phyloP scores from a whole-genome alignment of 2,329 filamentous ascomycete species.

The Coniella lustricola region DNA sequence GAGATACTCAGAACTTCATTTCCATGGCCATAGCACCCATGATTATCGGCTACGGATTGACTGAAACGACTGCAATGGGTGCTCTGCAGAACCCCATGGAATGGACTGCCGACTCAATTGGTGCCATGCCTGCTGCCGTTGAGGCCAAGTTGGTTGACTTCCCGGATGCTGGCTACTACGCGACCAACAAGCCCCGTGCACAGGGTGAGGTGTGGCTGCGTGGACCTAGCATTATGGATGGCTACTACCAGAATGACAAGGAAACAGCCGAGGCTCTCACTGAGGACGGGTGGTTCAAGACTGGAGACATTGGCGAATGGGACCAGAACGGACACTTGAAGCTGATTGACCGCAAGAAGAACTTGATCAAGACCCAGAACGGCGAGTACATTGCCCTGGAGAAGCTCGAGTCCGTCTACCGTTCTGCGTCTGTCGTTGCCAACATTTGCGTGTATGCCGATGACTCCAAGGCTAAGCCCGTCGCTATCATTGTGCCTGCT shows the following conservation, averaged over 20 bases:
- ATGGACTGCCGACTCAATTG: slow-evolving; percentile 69
- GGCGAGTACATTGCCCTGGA: slow-evolving; percentile 80
- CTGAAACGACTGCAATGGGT: slow-evolving; percentile 75
- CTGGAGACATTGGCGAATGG: slow-evolving; percentile 77
- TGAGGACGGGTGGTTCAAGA: slow-evolving; percentile 79
- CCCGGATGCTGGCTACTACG: slow-evolving; percentile 70
- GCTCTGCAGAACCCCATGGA: slow-evolving; percentile 67
- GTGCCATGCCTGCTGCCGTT: slow-evolving; percentile 64
- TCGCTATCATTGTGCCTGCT: slow-evolving; percentile 50
- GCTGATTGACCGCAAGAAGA: slow-evolving; percentile 83
- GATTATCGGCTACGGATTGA: slow-evolving; percentile 83
- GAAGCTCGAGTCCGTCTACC: slow-evolving; percentile 54
- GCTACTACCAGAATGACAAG: slow-evolving; percentile 71
- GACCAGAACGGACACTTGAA: slow-evolving; percentile 63
- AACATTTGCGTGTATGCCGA: slow-evolving; percentile 53
- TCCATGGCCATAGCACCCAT: slow-evolving; percentile 84
- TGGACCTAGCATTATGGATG: slow-evolving; percentile 61
- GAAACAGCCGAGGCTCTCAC: slow-evolving; percentile 67
- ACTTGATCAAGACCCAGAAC: slow-evolving; percentile 74
- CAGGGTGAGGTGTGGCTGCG: slow-evolving; percentile 89
- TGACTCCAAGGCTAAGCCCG: slow-evolving; percentile 41
- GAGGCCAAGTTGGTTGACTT: slow-evolving; percentile 86
- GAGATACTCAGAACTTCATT: slow-evolving; percentile 81
- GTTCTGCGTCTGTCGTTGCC: slow-evolving; percentile 41
- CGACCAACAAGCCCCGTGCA: slow-evolving; percentile 66